Evolutionary conservation across 371 early-diverging fungal genomes (phyloP).

Genomic region (Mucor irregularis): DNA sequence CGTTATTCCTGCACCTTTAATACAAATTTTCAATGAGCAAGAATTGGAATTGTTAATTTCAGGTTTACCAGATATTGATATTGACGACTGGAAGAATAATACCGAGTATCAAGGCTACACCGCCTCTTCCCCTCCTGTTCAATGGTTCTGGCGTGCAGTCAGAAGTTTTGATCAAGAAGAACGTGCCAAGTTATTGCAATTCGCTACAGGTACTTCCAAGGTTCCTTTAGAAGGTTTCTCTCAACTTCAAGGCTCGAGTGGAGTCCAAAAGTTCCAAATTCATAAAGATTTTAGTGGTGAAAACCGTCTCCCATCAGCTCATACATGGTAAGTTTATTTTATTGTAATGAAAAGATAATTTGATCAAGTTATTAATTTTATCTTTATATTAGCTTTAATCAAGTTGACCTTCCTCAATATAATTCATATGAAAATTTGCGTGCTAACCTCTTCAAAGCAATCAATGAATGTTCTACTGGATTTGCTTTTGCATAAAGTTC

Average conservation of each 20-base stretch:
- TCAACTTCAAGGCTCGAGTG: slow-evolving; percentile 91
- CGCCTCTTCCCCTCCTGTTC: slow-evolving; percentile 83
- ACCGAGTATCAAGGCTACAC: slow-evolving; percentile 95
- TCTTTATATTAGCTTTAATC: slow-evolving; percentile 83
- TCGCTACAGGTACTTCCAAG: slow-evolving; percentile 98
- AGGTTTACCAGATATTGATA: slow-evolving; percentile 97
- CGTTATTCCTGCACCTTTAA: slow-evolving; percentile 86
- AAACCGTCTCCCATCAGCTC: slow-evolving; percentile 93
- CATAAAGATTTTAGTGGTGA: slow-evolving; percentile 93
- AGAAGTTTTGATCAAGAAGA: slow-evolving; percentile 97
- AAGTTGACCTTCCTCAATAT: slow-evolving; percentile 96
- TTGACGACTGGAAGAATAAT: slow-evolving; percentile 99
- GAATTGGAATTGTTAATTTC: slow-evolving; percentile 98
- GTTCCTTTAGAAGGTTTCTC: slow-evolving; percentile 98
- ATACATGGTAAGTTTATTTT: slow-evolving; percentile 84
- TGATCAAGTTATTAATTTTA: slow-evolving; percentile 15
- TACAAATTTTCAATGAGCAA: slow-evolving; percentile 97
- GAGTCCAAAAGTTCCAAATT: slow-evolving; percentile 98
- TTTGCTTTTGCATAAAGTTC: slow-evolving; percentile 82
- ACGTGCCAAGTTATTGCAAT: slow-evolving; percentile 96
- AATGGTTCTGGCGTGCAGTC: slow-evolving; percentile 99
- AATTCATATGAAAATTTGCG: slow-evolving; percentile 91
- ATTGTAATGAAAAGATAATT: neutral
- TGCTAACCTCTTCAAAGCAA: slow-evolving; percentile 85
- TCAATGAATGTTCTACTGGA: slow-evolving; percentile 95